These are phyloP conservation scores for Nigrospora sphaerica DNA, from an alignment of 2,329 filamentous ascomycete genomes.

Conservation along the genomic window DNA sequence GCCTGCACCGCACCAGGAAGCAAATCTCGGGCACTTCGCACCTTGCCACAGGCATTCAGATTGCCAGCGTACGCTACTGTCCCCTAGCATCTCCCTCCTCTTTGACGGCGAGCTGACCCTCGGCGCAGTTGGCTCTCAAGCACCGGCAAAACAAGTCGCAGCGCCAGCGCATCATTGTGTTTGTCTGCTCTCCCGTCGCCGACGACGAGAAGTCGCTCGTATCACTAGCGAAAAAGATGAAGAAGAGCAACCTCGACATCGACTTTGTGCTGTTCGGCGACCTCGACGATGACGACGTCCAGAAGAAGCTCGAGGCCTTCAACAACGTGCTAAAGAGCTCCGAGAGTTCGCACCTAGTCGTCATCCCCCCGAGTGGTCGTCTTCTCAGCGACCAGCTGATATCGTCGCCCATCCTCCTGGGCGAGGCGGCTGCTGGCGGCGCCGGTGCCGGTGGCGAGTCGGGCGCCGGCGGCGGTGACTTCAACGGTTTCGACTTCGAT, in stretches of 20 bases:
- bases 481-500: conserved; percentile 79
- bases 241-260: conserved; percentile 91
- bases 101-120: not conserved
- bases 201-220: conserved; percentile 86
- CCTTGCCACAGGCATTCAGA: conserved; percentile 88
- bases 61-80: conserved; percentile 69
- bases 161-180: conserved; percentile 92
- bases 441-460: conserved; percentile 46
- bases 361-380: conserved; percentile 85
- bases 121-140: conserved; percentile 77
- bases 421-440: conserved; percentile 59
- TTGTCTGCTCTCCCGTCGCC: conserved; percentile 85
- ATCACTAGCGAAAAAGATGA: conserved; percentile 94
- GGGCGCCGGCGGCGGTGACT: conserved; percentile 58
- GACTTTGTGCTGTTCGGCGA: conserved; percentile 96
- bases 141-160: conserved; percentile 98
- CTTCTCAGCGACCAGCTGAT: conserved; percentile 89
- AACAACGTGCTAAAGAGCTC: conserved; percentile 86
- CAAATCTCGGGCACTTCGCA: conserved; percentile 89
- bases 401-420: conserved; percentile 81
- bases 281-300: conserved; percentile 77
- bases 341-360: conserved; percentile 85
- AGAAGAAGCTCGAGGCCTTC: conserved; percentile 90
- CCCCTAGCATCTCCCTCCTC: not conserved
- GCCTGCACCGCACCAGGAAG: conserved; percentile 78